Evolutionary conservation across 345 rosid species (phyloP), one percentile per base, ranked within the genome.

Genomic region (Euphorbia tirucalli): DNA sequence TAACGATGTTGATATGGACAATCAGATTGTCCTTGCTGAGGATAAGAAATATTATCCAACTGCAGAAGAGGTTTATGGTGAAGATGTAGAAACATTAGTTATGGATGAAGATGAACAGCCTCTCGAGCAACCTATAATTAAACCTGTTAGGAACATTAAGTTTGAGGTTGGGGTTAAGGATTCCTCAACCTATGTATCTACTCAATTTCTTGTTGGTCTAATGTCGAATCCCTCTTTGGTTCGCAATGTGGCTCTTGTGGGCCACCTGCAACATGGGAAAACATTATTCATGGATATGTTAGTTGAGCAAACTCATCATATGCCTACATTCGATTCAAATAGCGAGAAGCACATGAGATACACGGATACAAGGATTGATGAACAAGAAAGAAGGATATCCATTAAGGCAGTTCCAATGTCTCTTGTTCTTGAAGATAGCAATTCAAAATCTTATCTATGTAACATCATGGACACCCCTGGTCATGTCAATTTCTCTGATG

Each of bases 21-120:
- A 86, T 67, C 99, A 95, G 82, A 85, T 95, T 43, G 96, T 95
- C 31, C 99, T 92, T 39, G 97, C 98, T 7, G 99, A 92, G 86
- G 98, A 92, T 68, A 92, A 92, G 84, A 95, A 95, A 75, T 95
- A 92, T 66, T 95, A 95, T 62, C 98, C 99, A 1, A 92, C 99
- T 3, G 99, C 99, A 2, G 98, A 95, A 74, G 99, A 95, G 83
- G 99, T 95, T 41, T 95, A 89, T 58, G 99, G 98, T 1, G 97
- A 89, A 65, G 99, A 86, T 80, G 97, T 95, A 16, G 98, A 92
- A 83, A 84, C 98, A 5, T 71, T 95, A 77, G 99, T 95, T 48
- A 95, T 92, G 94, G 99, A 95, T 61, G 99, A 95, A 72, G 99
- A 92, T 60, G 98, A 90, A 73, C 98, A 78, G 74, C 88, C 99